Conservation (phyloP, 1,139 yeast genomes). For the Sugiyamaella castrensis region DNA sequence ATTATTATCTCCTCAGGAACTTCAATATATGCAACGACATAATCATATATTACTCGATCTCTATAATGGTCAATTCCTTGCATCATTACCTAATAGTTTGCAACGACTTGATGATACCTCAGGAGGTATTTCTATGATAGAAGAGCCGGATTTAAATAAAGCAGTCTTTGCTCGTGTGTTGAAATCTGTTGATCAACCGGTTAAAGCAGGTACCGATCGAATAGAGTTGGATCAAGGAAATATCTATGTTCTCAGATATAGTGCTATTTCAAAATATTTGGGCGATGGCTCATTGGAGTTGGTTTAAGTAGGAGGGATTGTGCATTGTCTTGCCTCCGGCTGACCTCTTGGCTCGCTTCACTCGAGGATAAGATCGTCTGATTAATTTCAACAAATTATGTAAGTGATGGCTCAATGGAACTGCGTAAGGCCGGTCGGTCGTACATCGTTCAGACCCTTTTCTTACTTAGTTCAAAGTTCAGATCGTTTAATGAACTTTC, state of each 20-base stretch:
- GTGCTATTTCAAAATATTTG: constrained; percentile 40
- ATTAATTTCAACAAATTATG: no score
- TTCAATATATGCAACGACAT: constrained; percentile 62
- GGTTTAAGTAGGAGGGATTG: constrained; percentile 19
- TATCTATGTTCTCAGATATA: constrained; percentile 72
- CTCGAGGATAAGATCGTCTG: no score
- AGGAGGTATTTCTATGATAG: constrained; percentile 77
- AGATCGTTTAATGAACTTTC: no score
- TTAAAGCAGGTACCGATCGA: constrained; percentile 48
- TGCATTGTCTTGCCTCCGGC: background rate
- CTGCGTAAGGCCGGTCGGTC: no score
- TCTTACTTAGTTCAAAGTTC: no score
- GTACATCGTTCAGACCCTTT: no score
- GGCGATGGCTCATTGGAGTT: constrained; percentile 27
- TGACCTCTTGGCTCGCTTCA: background rate
- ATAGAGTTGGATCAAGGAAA: constrained; percentile 64
- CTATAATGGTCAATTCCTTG: constrained; percentile 65
- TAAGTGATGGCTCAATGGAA: no score
- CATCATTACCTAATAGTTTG: constrained; percentile 61
- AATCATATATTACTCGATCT: constrained; percentile 60
- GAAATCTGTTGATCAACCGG: constrained; percentile 38
- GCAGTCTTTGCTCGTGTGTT: constrained; percentile 72
- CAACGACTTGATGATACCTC: constrained; percentile 73
- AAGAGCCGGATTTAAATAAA: constrained; percentile 66
- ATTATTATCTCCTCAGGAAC: constrained; percentile 57